Evolutionary conservation across 1,284 basidiomycete species (phyloP).

Genomic region (Boletellus sp.): DNA sequence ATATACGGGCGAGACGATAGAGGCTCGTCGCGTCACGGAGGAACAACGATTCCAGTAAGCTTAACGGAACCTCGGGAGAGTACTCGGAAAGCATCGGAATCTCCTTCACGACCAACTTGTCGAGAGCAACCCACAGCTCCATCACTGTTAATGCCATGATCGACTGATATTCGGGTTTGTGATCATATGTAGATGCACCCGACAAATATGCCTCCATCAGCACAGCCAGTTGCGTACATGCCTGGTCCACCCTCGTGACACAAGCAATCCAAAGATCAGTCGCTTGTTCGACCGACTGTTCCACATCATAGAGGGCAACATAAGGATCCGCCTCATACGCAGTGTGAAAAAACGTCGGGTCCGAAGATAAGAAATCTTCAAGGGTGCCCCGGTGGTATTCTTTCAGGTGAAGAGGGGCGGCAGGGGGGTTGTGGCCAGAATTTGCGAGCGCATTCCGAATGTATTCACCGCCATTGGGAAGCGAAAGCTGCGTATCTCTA

Average conservation of each 20-base stretch:
- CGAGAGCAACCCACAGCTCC: slow-evolving; percentile 12
- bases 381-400: slow-evolving; percentile 7
- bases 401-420: slow-evolving; percentile 9
- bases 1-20: neutral
- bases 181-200: neutral
- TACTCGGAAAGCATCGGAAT: neutral
- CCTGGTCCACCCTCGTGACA: slow-evolving; percentile 3
- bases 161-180: neutral
- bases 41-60: neutral
- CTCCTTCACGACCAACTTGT: neutral
- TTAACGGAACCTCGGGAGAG: neutral
- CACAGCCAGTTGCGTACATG: neutral
- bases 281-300: slow-evolving; percentile 24
- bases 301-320: slow-evolving; percentile 33
- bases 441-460: slow-evolving; percentile 14
- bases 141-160: neutral
- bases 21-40: neutral
- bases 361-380: slow-evolving; percentile 15
- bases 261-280: slow-evolving; percentile 30
- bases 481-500: slow-evolving; percentile 21
- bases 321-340: slow-evolving; percentile 9
- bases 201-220: slow-evolving; percentile 9
- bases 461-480: slow-evolving; percentile 26
- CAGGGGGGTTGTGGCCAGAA: too few species aligned
- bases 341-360: slow-evolving; percentile 8